Evolutionary conservation across 164 flowering plant genomes (phyloP).

Genomic region (Akebia trifoliata): DNA sequence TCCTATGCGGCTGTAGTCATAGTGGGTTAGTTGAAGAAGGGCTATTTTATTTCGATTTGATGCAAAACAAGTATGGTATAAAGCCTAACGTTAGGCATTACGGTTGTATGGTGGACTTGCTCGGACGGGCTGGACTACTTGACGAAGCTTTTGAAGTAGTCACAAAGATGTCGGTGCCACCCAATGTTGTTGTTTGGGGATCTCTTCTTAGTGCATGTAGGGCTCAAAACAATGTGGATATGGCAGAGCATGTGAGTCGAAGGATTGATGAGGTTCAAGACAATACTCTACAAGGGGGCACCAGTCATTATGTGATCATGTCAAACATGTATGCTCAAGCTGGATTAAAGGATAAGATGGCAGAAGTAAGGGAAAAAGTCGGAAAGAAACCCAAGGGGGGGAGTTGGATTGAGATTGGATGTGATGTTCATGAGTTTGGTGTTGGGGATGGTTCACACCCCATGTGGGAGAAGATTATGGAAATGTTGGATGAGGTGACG

Average conservation of each 20-base stretch:
- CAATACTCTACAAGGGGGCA: constrained; percentile 5
- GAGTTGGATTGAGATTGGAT: constrained; percentile 16
- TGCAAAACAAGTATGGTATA: constrained; percentile 14
- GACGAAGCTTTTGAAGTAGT: constrained; percentile 16
- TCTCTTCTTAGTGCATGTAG: constrained; percentile 15
- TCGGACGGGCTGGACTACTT: constrained; percentile 13
- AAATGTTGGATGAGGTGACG: constrained; percentile 20
- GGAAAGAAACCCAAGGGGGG: constrained; percentile 23
- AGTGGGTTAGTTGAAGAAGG: constrained; percentile 15
- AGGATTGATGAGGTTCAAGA: not conserved
- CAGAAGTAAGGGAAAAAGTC: constrained; percentile 13
- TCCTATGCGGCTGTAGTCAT: constrained; percentile 16
- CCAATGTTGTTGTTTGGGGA: constrained; percentile 15
- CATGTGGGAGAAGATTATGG: constrained; percentile 13
- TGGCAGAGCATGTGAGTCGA: constrained; percentile 11
- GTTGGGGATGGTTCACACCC: constrained; percentile 20
- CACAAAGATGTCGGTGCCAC: constrained; percentile 1
- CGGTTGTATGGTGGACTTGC: constrained; percentile 17
- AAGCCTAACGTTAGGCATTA: constrained; percentile 16
- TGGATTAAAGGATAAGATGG: constrained; percentile 21
- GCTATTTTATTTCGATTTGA: constrained; percentile 6
- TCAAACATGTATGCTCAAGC: constrained; percentile 15
- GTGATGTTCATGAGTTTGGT: constrained; percentile 20
- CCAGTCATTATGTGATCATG: constrained; percentile 20
- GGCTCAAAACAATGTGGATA: constrained; percentile 10